phyloP scores from a whole-genome alignment of 2,329 filamentous ascomycete genomes.

The Verticillium dahliae region DNA sequence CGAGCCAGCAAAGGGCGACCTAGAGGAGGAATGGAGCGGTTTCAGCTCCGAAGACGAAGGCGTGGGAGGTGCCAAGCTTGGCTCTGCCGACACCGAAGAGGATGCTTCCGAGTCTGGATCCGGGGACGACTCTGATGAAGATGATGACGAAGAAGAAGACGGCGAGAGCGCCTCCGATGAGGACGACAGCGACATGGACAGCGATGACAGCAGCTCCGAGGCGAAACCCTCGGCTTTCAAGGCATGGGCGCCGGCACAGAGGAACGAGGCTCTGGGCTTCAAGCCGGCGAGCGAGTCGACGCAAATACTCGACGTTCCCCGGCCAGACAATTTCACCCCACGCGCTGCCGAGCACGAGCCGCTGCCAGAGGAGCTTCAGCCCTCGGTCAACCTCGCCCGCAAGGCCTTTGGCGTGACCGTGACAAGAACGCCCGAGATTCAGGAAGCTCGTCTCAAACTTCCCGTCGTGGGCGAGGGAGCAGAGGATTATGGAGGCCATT shows the following conservation, averaged over 20 bases:
- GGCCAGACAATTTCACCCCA: slow-evolving; percentile 56
- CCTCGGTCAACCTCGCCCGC: slow-evolving; percentile 52
- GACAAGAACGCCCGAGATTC: slow-evolving; percentile 63
- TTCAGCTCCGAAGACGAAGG: slow-evolving; percentile 14
- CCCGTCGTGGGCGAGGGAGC: slow-evolving; percentile 90
- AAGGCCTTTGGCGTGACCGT: slow-evolving; percentile 75
- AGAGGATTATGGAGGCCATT: slow-evolving; percentile 96
- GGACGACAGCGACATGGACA: slow-evolving; percentile 23
- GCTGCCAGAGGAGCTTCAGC: slow-evolving; percentile 58
- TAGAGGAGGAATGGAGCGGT: slow-evolving; percentile 16
- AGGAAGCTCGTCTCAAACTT: slow-evolving; percentile 69
- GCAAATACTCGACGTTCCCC: slow-evolving; percentile 43
- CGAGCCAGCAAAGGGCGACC: slow-evolving; percentile 26
- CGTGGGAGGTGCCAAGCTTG: background rate
- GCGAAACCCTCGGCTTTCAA: slow-evolving; percentile 69
- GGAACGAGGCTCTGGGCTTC: slow-evolving; percentile 75
- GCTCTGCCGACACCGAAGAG: background rate
- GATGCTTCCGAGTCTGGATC: slow-evolving; percentile 20
- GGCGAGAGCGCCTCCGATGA: slow-evolving; percentile 21
- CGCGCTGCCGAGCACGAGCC: slow-evolving; percentile 65
- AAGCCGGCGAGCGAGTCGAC: slow-evolving; percentile 36
- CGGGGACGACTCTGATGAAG: slow-evolving; percentile 18
- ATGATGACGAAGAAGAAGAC: slow-evolving; percentile 13
- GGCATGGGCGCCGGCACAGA: slow-evolving; percentile 80
- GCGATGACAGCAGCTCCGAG: slow-evolving; percentile 23